Conservation (phyloP, 179 eudicot genomes). For the Carnegiea gigantea region DNA sequence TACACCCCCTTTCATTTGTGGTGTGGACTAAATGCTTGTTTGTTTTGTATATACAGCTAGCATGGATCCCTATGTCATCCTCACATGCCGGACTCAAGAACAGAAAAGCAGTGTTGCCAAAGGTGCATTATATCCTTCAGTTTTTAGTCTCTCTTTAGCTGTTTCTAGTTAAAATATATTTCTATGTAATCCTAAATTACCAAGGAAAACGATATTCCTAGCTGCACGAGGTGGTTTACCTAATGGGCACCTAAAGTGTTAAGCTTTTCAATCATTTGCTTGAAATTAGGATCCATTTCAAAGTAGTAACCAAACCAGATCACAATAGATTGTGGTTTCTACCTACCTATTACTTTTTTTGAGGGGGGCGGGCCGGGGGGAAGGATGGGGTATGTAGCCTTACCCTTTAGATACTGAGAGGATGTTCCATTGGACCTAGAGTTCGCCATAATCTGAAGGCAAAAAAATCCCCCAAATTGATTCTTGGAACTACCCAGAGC, state of each 20-base stretch:
- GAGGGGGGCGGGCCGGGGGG: too few species aligned
- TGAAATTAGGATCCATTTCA: not conserved
- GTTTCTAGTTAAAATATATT: not conserved
- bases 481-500: not conserved
- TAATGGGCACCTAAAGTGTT: not conserved
- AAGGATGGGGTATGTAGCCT: too few species aligned
- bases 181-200: not conserved
- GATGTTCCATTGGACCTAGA: too few species aligned
- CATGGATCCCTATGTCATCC: slow-evolving; percentile 80
- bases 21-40: slow-evolving; percentile 9
- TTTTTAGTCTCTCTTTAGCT: not conserved
- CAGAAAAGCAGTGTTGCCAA: slow-evolving; percentile 67
- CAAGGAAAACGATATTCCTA: not conserved
- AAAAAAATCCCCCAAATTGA: not conserved
- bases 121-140: slow-evolving; percentile 35
- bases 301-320: too few species aligned
- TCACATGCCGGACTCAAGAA: slow-evolving; percentile 69
- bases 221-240: not conserved
- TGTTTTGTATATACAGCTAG: slow-evolving; percentile 36
- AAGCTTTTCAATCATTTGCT: not conserved
- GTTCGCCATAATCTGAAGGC: not conserved
- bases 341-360: too few species aligned
- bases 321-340: too few species aligned
- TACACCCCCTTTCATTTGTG: not conserved
- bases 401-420: too few species aligned